Percentiles rank a stretch among this genome's conserved stretches.
phyloP scores from a whole-genome alignment of 352 stramenopile species.

The Aphanomyces cochlioides region DNA sequence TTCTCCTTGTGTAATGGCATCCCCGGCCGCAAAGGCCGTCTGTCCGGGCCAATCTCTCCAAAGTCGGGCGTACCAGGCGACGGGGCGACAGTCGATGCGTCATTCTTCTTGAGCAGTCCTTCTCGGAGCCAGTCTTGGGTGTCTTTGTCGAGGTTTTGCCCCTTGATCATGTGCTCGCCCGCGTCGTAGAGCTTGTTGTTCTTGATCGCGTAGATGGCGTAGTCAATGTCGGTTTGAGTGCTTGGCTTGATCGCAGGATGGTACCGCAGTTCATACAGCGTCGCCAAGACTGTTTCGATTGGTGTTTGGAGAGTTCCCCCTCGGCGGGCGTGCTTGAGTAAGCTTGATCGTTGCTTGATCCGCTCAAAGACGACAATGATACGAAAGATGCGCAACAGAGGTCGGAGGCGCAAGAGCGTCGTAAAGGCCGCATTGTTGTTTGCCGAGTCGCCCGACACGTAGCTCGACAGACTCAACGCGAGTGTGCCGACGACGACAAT shows the following conservation, averaged over 20 bases:
- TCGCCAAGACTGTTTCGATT: slow-evolving; percentile 67
- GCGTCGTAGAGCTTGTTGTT: slow-evolving; percentile 82
- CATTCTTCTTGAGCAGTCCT: slow-evolving; percentile 53
- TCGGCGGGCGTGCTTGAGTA: slow-evolving; percentile 73
- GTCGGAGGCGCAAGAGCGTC: slow-evolving; percentile 65
- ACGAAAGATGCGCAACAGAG: slow-evolving; percentile 72
- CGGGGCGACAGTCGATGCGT: background rate
- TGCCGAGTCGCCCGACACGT: slow-evolving; percentile 39
- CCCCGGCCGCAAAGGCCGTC: slow-evolving; percentile 1
- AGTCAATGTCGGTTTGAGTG: slow-evolving; percentile 62
- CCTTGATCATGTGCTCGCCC: slow-evolving; percentile 59
- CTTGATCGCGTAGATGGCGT: slow-evolving; percentile 82
- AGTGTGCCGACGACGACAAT: slow-evolving; percentile 79
- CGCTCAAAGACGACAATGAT: slow-evolving; percentile 85
- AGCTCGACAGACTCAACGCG: slow-evolving; percentile 61
- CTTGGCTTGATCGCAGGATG: slow-evolving; percentile 59
- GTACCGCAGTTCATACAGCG: slow-evolving; percentile 74
- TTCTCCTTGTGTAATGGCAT: slow-evolving; percentile 8
- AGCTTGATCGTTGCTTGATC: slow-evolving; percentile 70
- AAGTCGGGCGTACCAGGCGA: background rate
- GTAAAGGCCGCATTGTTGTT: slow-evolving; percentile 43
- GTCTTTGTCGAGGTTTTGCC: slow-evolving; percentile 67
- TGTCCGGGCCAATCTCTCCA: background rate
- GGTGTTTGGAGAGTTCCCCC: slow-evolving; percentile 61
- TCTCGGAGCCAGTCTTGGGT: slow-evolving; percentile 82